Percentiles rank a stretch among this genome's conserved stretches.
Evolutionary conservation across 2,329 filamentous ascomycete genomes (phyloP).

Genomic region (Mariannaea sp.): DNA sequence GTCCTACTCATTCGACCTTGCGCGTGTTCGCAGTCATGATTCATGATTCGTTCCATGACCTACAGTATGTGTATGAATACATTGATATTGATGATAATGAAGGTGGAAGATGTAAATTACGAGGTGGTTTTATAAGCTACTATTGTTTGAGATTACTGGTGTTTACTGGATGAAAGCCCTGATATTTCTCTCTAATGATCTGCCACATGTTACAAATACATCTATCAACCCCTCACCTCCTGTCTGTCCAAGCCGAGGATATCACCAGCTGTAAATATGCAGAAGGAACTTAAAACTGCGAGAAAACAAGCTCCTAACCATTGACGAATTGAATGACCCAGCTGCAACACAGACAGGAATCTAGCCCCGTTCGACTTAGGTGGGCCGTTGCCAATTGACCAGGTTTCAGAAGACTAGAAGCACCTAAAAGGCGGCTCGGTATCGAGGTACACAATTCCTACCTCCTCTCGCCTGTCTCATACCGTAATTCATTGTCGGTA

Average conservation of each 20-base stretch:
- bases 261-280: too few relatives aligned
- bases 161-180: too few relatives aligned
- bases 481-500: neutral
- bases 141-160: too few relatives aligned
- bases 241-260: too few relatives aligned
- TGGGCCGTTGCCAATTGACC: constrained; percentile 18
- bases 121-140: too few relatives aligned
- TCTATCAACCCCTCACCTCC: too few relatives aligned
- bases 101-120: too few relatives aligned
- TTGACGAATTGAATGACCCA: constrained; percentile 5
- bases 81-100: neutral
- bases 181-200: too few relatives aligned
- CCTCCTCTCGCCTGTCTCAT: neutral
- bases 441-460: constrained; percentile 8
- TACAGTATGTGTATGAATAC: neutral
- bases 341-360: neutral
- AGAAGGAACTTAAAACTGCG: too few relatives aligned
- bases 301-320: too few relatives aligned
- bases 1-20: neutral
- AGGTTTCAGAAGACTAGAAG: constrained; percentile 13
- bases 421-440: constrained; percentile 18
- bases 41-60: neutral
- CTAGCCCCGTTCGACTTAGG: constrained; percentile 4
- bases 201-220: too few relatives aligned
- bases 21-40: neutral